Evolutionary conservation across 2,329 filamentous ascomycete genomes (phyloP), one percentile per base, ranked within the genome.

Genomic region (Conoideocrella luteorostrata): DNA sequence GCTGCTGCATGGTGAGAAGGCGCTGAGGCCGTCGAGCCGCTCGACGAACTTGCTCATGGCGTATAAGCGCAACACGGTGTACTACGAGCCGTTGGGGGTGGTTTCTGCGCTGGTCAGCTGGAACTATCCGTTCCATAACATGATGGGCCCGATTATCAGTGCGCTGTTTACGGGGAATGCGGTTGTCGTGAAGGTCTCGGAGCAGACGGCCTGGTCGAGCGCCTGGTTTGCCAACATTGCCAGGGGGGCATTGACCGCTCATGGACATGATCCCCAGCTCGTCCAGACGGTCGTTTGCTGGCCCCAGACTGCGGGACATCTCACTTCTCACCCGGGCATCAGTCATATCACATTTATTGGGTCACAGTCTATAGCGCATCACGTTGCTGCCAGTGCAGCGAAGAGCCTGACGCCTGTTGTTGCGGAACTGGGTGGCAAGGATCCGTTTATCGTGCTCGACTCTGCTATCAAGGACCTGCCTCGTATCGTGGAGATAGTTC

Each of bases 51-150:
- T 95, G 36, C 76, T 98, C 50, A 94, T 98, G 88, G 79, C 82
- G 67, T 96, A 97, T 68, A 98, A 98, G 75, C 81, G 78, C 62
- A 96, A 96, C 60, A 84, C 82, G 49, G 89, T 98, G 22, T 71
- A 78, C 39, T 98, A 95, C 64, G 90, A 98, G 65, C 91, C 93
- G 12, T 71, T 97, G 17, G 93, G 93, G 13, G 88, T 98, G 28
- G 87, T 98, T 5, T 84, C 88, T 10, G 91, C 93, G 15, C 84
- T 91, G 41, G 88, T 98, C 34, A 93, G 86, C 60, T 98, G 93
- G 93, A 98, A 98, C 70, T 97, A 89, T 61, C 82, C 88, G 35
- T 95, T 97, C 65, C 93, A 98, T 69, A 98, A 98, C 66, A 74
- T 97, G 50, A 79, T 97, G 37, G 88, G 87, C 0, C 93, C 91